Evolutionary conservation across 257 asterid species (phyloP), one percentile per base, ranked within the genome.

Genomic region (Ilex aquifolium): DNA sequence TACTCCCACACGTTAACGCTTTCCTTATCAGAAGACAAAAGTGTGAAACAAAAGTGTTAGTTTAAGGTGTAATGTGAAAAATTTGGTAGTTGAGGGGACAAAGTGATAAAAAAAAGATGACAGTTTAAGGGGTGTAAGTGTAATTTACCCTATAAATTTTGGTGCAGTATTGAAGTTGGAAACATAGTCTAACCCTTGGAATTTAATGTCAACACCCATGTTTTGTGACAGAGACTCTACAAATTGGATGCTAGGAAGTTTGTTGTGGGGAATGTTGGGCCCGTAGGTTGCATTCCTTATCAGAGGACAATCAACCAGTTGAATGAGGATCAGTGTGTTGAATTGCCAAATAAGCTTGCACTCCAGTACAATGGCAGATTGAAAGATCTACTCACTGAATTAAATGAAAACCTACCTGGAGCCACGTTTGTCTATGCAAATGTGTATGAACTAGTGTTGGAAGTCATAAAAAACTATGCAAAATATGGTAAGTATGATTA

Each of bases 271-370:
- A 92, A 92, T 53, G 96, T 92, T 1, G 99, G 99, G 5, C 99
- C 99, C 4, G 65, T 89, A 21, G 99, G 99, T 4, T 92, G 99
- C 84, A 92, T 92, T 57, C 99, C 99, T 0, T 92, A 92, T 64
- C 99, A 92, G 59, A 87, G 80, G 58, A 85, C 90, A 13, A 87
- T 92, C 1, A 92, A 92, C 40, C 88, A 85, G 53, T 64, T 92
- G 44, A 63, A 10, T 4, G 88, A 74, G 17, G 67, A 75, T 4
- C 88, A 92, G 63, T 92, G 99, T 9, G 99, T 82, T 44, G 77
- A 87, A 57, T 72, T 92, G 32, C 87, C 99, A 16, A 85, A 89
- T 56, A 66, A 92, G 73, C 86, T 92, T 51, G 99, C 96, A 9
- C 63, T 73, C 59, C 94, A 79, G 52, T 92, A 92, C 73, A 92